Evolutionary conservation across 139 green algal genomes (phyloP).

Genomic region (Limnomonas spitsbergensis): DNA sequence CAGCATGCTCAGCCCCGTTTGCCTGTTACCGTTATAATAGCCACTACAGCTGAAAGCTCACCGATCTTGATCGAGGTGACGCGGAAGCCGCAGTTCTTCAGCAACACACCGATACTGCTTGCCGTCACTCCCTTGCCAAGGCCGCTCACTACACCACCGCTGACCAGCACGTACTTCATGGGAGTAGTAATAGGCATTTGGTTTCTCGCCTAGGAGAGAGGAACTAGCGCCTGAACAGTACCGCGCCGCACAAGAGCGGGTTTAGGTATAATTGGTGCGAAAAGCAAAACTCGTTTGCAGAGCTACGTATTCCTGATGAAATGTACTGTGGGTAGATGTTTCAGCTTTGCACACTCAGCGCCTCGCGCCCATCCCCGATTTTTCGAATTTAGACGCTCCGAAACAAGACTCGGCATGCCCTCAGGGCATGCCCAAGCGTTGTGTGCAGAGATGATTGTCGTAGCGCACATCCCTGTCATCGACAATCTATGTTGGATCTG

Average conservation of each 20-base stretch:
- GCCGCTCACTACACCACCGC: slow-evolving; percentile 92
- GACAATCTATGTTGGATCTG: no score
- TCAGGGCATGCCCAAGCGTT: no score
- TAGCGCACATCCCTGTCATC: no score
- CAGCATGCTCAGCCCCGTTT: no score
- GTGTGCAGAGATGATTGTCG: no score
- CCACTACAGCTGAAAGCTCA: no score
- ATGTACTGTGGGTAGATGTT: neutral
- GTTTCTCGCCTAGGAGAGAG: neutral
- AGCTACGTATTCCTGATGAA: neutral
- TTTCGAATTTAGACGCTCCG: no score
- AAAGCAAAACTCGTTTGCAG: neutral
- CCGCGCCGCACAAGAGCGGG: neutral
- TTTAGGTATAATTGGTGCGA: neutral
- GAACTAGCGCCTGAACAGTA: neutral
- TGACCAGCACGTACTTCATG: slow-evolving; percentile 98
- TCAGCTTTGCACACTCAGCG: no score
- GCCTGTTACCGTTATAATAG: slow-evolving; percentile 1
- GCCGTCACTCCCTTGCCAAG: slow-evolving; percentile 97
- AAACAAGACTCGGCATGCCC: no score
- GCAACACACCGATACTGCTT: slow-evolving; percentile 88
- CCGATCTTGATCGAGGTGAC: slow-evolving; percentile 97
- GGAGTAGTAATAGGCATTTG: neutral
- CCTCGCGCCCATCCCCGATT: no score
- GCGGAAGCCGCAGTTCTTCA: slow-evolving; percentile 88